Conservation (phyloP, 345 rosid species). For the Hypericum perforatum region DNA sequence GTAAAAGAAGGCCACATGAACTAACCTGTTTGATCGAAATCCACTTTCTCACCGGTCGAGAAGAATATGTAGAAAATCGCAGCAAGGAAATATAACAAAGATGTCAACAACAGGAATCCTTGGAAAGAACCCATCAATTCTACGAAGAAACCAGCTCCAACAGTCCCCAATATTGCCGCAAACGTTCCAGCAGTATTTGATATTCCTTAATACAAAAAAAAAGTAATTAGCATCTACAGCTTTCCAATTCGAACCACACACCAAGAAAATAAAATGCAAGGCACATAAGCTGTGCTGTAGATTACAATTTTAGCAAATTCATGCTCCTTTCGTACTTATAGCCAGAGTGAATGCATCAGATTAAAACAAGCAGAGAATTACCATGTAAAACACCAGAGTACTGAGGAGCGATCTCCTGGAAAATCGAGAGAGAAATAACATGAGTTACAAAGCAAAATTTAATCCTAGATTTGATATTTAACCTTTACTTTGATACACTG, state of each 20-base stretch:
- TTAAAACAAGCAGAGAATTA: conserved; percentile 11
- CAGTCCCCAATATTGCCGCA: conserved; percentile 90
- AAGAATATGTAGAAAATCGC: conserved; percentile 63
- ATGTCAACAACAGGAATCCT: conserved; percentile 79
- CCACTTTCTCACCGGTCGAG: conserved; percentile 76
- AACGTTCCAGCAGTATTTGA: conserved; percentile 77
- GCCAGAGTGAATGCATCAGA: conserved; percentile 1
- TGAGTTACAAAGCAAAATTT: conserved; percentile 14
- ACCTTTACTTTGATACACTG: conserved; percentile 7
- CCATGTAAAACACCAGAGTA: conserved; percentile 92
- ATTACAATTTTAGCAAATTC: neutral
- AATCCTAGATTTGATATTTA: neutral
- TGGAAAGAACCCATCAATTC: conserved; percentile 81
- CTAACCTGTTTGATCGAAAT: conserved; percentile 52
- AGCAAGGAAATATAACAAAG: conserved; percentile 54
- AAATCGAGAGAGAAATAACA: conserved; percentile 11
- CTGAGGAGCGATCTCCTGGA: conserved; percentile 84
- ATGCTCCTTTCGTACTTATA: neutral
- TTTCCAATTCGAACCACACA: too few relatives aligned
- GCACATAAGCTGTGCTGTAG: neutral
- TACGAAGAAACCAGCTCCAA: conserved; percentile 91
- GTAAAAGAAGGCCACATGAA: conserved; percentile 7
- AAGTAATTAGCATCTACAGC: too few relatives aligned
- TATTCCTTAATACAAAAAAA: conserved; percentile 38
- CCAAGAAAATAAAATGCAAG: too few relatives aligned